These are phyloP conservation scores for Hypoxylon sp. DNA, from an alignment of 2,329 filamentous ascomycete species.

Conservation along the genomic window DNA sequence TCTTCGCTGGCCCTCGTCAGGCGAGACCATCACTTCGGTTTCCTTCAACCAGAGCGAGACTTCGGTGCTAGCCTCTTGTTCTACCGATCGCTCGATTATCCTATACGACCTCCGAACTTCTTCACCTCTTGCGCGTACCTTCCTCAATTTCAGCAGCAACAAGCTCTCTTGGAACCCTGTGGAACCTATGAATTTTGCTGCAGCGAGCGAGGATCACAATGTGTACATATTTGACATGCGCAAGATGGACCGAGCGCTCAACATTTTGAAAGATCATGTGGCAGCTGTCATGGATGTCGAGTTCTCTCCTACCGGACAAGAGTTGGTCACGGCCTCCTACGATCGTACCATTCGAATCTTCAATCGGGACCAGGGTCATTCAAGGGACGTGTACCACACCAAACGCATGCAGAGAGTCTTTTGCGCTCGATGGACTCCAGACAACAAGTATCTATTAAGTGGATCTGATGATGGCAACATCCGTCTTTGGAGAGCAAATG, in stretches of 20 bases:
- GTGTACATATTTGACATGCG: slow-evolving; percentile 92
- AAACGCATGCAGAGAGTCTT: slow-evolving; percentile 94
- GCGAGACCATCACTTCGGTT: slow-evolving; percentile 90
- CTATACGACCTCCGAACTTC: slow-evolving; percentile 93
- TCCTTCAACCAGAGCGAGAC: slow-evolving; percentile 96
- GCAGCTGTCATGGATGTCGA: slow-evolving; percentile 96
- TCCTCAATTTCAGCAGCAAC: slow-evolving; percentile 86
- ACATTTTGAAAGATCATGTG: slow-evolving; percentile 71
- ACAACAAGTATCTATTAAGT: slow-evolving; percentile 88
- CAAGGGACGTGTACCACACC: slow-evolving; percentile 94
- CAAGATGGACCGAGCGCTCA: slow-evolving; percentile 86
- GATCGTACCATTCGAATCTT: slow-evolving; percentile 90
- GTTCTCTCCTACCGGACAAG: slow-evolving; percentile 93
- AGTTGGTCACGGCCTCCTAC: slow-evolving; percentile 89
- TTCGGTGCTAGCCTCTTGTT: slow-evolving; percentile 86
- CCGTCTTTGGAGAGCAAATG: slow-evolving; percentile 88
- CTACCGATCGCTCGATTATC: slow-evolving; percentile 86
- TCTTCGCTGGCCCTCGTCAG: slow-evolving; percentile 86
- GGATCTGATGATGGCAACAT: slow-evolving; percentile 95
- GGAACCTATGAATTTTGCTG: slow-evolving; percentile 95
- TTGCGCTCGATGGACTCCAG: slow-evolving; percentile 81
- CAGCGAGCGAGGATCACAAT: slow-evolving; percentile 93
- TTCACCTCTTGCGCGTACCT: slow-evolving; percentile 82
- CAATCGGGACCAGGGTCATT: slow-evolving; percentile 83
- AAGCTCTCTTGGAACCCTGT: slow-evolving; percentile 93